phyloP scores from a whole-genome alignment of 257 asterid species.

The Plantago major region DNA sequence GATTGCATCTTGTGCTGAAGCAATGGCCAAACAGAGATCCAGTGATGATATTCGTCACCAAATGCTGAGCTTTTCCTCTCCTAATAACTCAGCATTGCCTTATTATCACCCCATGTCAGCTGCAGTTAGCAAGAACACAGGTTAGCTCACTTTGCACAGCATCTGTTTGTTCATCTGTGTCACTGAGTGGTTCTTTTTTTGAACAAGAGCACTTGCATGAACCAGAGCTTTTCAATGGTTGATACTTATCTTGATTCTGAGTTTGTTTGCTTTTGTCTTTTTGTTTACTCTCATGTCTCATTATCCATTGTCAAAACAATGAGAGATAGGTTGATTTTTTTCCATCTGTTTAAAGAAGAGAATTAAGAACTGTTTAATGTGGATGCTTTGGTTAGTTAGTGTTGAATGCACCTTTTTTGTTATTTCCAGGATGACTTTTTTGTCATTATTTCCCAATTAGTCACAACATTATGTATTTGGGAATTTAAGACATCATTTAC shows the following conservation, averaged over 20 bases:
- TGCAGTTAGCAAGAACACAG: slow-evolving; percentile 35
- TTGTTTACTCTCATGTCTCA: slow-evolving; percentile 3
- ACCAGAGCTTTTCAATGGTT: neutral
- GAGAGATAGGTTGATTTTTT: neutral
- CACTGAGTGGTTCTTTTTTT: neutral
- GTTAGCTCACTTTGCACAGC: slow-evolving; percentile 14
- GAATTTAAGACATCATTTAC: slow-evolving; percentile 3
- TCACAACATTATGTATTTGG: neutral
- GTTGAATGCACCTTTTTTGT: neutral
- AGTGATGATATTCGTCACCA: slow-evolving; percentile 49
- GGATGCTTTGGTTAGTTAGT: too few relatives aligned
- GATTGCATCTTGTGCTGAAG: slow-evolving; percentile 31
- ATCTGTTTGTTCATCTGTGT: neutral
- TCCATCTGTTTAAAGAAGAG: neutral
- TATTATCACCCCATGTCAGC: slow-evolving; percentile 38
- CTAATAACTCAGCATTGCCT: slow-evolving; percentile 47
- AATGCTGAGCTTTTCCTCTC: slow-evolving; percentile 88
- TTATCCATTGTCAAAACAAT: neutral
- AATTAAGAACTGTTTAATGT: too few relatives aligned
- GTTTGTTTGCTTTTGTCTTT: slow-evolving; percentile 7
- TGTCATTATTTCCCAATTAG: neutral
- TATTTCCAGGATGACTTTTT: neutral
- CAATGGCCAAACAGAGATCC: slow-evolving; percentile 45
- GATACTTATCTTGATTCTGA: slow-evolving; percentile 19
- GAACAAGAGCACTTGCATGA: neutral